Base-by-base conservation (phyloP, 2,329 filamentous ascomycete genomes). In the Neobulgaria alba region DNA sequence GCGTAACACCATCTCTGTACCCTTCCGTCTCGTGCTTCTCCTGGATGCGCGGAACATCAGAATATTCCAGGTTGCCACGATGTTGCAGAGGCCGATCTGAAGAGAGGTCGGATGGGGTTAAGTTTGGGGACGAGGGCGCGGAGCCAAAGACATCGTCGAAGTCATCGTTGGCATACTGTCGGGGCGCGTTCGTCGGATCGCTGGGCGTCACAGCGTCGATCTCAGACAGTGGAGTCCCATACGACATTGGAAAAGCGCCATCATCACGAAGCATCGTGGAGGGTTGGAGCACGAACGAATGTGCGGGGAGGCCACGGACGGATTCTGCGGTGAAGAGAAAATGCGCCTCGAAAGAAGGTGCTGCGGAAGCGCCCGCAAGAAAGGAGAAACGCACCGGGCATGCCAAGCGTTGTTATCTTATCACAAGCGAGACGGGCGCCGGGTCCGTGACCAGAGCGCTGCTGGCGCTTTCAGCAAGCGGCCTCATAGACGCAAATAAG, bases 1-100 rank as follows among this genome's bases (percentile, higher is more conserved):
- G 68, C 0, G 82, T 73, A 39, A 96, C 75, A 33, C 90, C 92
- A 55, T 95, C 89, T 44, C 90, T 82, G 64, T 96, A 96, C 15
- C 92, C 92, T 29, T 85, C 80, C 5, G 85, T 95, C 40, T 57
- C 52, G 33, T 61, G 58, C 36, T 58, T 59, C 35, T 58, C 55
- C 20, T 51, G 53, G 20, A 59, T 30, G 2, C 55, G 43, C 3
- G 57, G 57, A n/a, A 59, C 52, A 47, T 59, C 57, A 2, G 56
- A 58, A 8, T 38, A 33, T 29, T 58, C 56, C 10, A 32, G 15
- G 30, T 58, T 57, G 5, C 49, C 50, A 26, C 4, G 14, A 23
- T 23, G 33, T 7, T 21, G 7, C 36, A 9, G 23, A 30, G 14
- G n/a, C 14, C 3, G 34, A 18, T 15, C 17, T 2, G 26, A n/a